Conservation (phyloP, 169 alveolate species). For the Eimeria maxima region DNA sequence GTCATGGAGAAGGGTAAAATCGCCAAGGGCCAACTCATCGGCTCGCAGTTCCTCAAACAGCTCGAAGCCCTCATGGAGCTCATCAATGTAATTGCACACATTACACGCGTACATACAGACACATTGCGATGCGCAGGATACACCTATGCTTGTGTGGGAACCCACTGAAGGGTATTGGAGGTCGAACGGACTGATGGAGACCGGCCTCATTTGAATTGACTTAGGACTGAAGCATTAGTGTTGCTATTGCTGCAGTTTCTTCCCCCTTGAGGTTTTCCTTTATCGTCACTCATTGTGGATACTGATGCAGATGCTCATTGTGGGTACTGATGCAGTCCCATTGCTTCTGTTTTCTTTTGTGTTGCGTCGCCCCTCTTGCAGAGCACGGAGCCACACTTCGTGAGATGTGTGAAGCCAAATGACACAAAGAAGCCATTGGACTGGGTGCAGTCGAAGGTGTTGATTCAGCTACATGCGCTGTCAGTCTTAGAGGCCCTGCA, state of each 20-base stretch:
- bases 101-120: not conserved
- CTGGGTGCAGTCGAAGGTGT: constrained; percentile 93
- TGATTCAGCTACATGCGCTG: constrained; percentile 95
- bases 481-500: constrained; percentile 95
- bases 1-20: constrained; percentile 93
- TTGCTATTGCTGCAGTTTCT: no score
- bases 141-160: not conserved
- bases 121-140: no score
- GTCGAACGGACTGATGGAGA: no score
- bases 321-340: not conserved
- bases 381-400: constrained; percentile 93
- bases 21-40: constrained; percentile 95
- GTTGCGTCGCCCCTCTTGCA: constrained; percentile 81
- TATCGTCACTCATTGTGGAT: not conserved
- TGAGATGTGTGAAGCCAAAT: constrained; percentile 95
- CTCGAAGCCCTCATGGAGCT: constrained; percentile 92
- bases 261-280: no score
- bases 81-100: constrained; percentile 84
- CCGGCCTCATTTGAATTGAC: no score
- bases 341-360: not conserved
- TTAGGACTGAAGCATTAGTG: no score
- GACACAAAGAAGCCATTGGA: constrained; percentile 94
- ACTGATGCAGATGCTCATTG: not conserved
- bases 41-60: constrained; percentile 94
- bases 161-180: no score